These are phyloP conservation scores for Pisolithus orientalis DNA, from an alignment of 768 basidiomycete species.

Conservation along the genomic window DNA sequence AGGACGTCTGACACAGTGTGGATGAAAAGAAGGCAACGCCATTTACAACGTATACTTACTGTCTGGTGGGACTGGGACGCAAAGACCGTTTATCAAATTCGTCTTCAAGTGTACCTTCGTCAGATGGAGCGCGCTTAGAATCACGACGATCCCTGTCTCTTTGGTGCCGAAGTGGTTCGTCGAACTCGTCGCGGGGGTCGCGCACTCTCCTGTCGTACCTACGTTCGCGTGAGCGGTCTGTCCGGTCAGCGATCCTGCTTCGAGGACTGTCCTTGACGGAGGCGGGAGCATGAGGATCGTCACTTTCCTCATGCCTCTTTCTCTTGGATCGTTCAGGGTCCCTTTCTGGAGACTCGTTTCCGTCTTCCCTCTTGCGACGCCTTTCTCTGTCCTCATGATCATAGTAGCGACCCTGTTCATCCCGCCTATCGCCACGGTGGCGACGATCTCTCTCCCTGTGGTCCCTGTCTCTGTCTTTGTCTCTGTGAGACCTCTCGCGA, in stretches of 20 bases:
- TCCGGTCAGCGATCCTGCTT: conserved; percentile 37
- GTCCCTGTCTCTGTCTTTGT: conserved; percentile 24
- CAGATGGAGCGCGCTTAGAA: conserved; percentile 33
- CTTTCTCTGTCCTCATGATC: conserved; percentile 45
- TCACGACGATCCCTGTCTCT: conserved; percentile 39
- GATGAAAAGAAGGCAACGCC: conserved; percentile 2
- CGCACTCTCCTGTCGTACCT: conserved; percentile 40
- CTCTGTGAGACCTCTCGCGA: conserved; percentile 43
- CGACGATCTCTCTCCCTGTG: conserved; percentile 25
- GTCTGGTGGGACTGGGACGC: conserved; percentile 32
- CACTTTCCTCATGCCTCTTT: conserved; percentile 52
- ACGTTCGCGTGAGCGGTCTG: conserved; percentile 49
- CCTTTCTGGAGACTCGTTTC: conserved; percentile 41
- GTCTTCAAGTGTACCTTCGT: conserved; percentile 34
- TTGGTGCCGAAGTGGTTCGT: conserved; percentile 44
- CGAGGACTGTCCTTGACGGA: conserved; percentile 44
- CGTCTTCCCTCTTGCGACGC: conserved; percentile 67
- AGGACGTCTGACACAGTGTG: conserved; percentile 42
- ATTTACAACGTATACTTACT: conserved; percentile 28
- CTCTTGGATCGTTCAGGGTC: conserved; percentile 58
- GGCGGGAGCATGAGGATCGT: conserved; percentile 36
- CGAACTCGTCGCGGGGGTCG: conserved; percentile 55
- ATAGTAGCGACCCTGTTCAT: conserved; percentile 52
- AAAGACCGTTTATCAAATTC: conserved; percentile 31
- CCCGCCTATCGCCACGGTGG: conserved; percentile 44